These are phyloP conservation scores for Phytophthora citrophthora DNA, from an alignment of 352 stramenopile species.

Conservation along the genomic window DNA sequence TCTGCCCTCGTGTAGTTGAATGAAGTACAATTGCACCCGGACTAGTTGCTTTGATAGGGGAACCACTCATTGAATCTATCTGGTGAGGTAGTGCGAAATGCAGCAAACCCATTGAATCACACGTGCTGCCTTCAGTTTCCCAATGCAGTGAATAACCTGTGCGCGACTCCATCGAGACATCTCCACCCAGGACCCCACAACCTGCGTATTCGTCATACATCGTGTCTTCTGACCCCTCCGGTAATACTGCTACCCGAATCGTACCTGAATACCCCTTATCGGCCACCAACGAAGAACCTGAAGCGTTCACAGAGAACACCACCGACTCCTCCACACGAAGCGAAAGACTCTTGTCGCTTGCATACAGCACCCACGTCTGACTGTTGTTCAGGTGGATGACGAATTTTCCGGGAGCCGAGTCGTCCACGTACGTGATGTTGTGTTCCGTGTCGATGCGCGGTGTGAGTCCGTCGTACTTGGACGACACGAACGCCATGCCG, in stretches of 20 bases:
- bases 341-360: constrained; percentile 43
- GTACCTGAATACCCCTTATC: constrained; percentile 50
- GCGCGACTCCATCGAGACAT: constrained; percentile 55
- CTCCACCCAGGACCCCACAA: constrained; percentile 61
- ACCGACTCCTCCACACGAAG: constrained; percentile 49
- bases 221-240: constrained; percentile 36
- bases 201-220: constrained; percentile 63
- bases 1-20: constrained; percentile 58
- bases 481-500: constrained; percentile 78
- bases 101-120: constrained; percentile 47
- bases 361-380: constrained; percentile 80
- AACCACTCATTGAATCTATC: constrained; percentile 45
- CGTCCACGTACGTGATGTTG: constrained; percentile 52
- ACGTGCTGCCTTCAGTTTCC: constrained; percentile 52
- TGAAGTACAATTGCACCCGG: constrained; percentile 45
- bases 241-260: constrained; percentile 64
- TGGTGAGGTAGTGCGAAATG: constrained; percentile 78
- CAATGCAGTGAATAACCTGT: constrained; percentile 70
- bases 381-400: constrained; percentile 67
- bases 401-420: constrained; percentile 55
- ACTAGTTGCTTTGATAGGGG: constrained; percentile 18
- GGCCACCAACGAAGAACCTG: constrained; percentile 48
- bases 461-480: constrained; percentile 63
- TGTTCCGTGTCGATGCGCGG: constrained; percentile 59
- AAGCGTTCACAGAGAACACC: constrained; percentile 42